Evolutionary conservation across 306 rosid genomes (phyloP).

Genomic region (Senna tora): DNA sequence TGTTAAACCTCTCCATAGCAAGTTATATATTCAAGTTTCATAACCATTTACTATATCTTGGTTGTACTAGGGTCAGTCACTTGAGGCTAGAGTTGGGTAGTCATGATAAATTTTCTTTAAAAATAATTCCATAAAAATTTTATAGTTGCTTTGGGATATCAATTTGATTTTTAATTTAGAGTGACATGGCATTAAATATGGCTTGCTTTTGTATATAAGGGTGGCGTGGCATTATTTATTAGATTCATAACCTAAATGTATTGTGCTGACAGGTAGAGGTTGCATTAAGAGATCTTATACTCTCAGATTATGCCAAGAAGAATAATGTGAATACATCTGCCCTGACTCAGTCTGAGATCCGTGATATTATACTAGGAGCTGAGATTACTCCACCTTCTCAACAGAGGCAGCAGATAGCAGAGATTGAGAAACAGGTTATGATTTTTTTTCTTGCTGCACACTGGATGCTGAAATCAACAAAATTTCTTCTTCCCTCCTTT

Average conservation of each 20-base stretch:
- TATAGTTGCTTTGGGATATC: not conserved
- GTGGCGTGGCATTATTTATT: constrained; percentile 12
- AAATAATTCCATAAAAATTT: not conserved
- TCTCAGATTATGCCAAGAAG: constrained; percentile 99
- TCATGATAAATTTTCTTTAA: not conserved
- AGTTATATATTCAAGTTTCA: no score
- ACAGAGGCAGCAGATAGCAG: constrained; percentile 97
- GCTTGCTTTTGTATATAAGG: not conserved
- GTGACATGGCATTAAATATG: not conserved
- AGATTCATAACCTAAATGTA: constrained; percentile 15
- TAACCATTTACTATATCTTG: not conserved
- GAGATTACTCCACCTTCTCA: constrained; percentile 99
- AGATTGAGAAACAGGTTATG: constrained; percentile 94
- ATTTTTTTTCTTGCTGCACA: constrained; percentile 1
- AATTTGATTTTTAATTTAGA: not conserved
- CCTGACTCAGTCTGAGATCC: constrained; percentile 94
- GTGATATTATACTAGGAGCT: constrained; percentile 98
- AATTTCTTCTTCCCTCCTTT: not conserved
- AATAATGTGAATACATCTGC: constrained; percentile 98
- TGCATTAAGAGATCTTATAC: constrained; percentile 95
- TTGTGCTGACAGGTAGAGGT: constrained; percentile 80
- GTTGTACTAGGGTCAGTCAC: no score
- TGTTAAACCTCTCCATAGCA: not conserved
- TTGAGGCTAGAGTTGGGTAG: no score
- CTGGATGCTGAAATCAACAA: not conserved